Evolutionary conservation across 345 rosid species (phyloP), one percentile per base, ranked within the genome.

Genomic region (Camelina sativa): DNA sequence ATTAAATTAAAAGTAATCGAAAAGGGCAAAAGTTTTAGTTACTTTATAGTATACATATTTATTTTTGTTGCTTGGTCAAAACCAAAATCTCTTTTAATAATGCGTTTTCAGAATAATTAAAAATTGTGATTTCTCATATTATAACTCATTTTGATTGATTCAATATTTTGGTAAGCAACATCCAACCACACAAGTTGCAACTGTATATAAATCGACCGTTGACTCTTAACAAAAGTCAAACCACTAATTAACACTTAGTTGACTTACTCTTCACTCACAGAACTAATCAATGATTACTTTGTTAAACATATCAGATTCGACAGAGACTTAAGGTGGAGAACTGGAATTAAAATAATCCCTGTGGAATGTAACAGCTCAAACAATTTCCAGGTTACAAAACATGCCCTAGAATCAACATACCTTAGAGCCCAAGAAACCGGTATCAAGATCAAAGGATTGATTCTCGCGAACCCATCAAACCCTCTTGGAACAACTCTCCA

Each of bases 291-390:
- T 38, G 5, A 9, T 8, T 71, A 28, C 30, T n/a, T 59, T 30
- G 7, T 30, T 60, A 53, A 17, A 25, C 3, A 57, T 58, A 15
- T 44, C 82, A 84, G 87, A 72, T 86, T 86, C 59, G 90, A 86
- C 17, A 74, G 90, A 78, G 90, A 86, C 73, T 76, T 86, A 25
- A 83, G 80, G 60, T 86, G 90, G 90, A 81, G 90, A 58, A 86
- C 88, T 9, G 86, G 72, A 37, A 85, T 84, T 10, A 81, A 65
- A 75, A 78, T 87, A 8, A 78, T 87, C 16, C 88, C 85, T 20
- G 83, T 85, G 28, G 82, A 80, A 11, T 82, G 88, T 71, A 62
- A 82, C 50, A 85, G 91, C 73, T 78, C 85, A 40, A 85, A 82
- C 79, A 81, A 73, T 75, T 87, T 85, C 76, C 77, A 72, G 63